Base-by-base conservation (phyloP, 2,329 filamentous ascomycete genomes). In the Bipolaris cookei region DNA sequence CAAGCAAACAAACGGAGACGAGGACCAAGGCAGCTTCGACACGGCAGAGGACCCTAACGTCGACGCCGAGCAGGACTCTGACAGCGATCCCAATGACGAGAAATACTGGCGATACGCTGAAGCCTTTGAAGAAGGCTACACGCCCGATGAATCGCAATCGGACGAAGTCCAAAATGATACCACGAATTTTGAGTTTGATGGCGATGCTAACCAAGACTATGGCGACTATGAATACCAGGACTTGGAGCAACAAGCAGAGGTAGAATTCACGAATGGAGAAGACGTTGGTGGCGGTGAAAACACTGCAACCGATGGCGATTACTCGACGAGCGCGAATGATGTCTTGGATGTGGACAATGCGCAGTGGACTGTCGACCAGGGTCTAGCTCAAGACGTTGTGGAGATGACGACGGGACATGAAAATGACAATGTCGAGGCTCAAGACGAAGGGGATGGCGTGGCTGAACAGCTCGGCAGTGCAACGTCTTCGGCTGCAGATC, bases 401-500 rank as follows among this genome's bases (percentile, higher is more conserved):
- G 52, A 59, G 42, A 39, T 49, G 14, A 30, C 58, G 28, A 46
- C 61, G 32, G 35, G 46, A 41, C 51, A 59, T 28, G 63, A 67
- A 37, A 49, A 66, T 43, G 62, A 67, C 37, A 50, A 66, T 42
- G 48, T 42, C 38, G 58, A 55, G 32, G 39, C 50, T 7, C 61
- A 61, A 59, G 56, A 67, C 20, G 66, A 70, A 45, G 70, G 71
- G 63, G 68, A 65, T 58, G 68, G 60, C 53, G 56, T 51, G 60
- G 61, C 49, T 44, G 62, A 63, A 59, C 66, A 68, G 56, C 50
- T 62, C 62, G 61, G 45, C 62, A 66, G 63, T 58, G 61, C 61
- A 57, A 58, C 57, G 61, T 69, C 67, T 70, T 62, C 62, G 62
- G 66, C 59, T 71, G 69, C 65, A 64, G 58, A 65, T 51, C 62